Conservation (phyloP, 116 monocot genomes). For the Zostera marina region DNA sequence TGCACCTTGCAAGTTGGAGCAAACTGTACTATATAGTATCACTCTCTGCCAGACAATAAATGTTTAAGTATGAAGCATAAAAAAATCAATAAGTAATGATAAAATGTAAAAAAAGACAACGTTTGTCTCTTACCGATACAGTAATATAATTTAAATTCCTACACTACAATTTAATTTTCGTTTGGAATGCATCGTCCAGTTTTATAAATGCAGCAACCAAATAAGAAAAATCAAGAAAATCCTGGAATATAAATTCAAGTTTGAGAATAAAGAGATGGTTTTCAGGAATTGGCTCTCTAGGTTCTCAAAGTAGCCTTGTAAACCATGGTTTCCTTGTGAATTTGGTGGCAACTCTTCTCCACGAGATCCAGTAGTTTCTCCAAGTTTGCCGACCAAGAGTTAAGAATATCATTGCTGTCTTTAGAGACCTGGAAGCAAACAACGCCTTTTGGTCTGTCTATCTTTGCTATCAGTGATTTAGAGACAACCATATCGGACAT, state of each 20-base stretch:
- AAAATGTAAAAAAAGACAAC: too few species aligned
- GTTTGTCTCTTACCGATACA: too few species aligned
- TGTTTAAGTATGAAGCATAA: too few species aligned
- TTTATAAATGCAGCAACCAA: neutral
- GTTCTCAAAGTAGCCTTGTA: constrained; percentile 74
- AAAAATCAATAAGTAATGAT: too few species aligned
- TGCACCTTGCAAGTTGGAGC: too few species aligned
- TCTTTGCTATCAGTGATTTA: constrained; percentile 65
- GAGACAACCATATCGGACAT: constrained; percentile 94
- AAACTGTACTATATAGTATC: too few species aligned
- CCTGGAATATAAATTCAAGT: neutral
- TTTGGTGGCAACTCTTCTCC: constrained; percentile 98
- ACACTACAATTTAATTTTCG: neutral
- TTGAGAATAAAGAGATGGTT: neutral
- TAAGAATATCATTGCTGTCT: constrained; percentile 84
- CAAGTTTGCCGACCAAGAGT: constrained; percentile 74
- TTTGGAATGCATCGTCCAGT: neutral
- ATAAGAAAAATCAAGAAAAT: neutral
- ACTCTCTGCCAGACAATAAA: too few species aligned
- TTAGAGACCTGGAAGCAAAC: constrained; percentile 62
- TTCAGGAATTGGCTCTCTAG: constrained; percentile 7
- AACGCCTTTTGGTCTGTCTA: constrained; percentile 74
- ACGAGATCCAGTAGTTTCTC: constrained; percentile 98
- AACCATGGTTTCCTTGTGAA: constrained; percentile 98
- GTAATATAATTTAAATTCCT: too few species aligned